Base-by-base conservation (phyloP, 305 asterid species). In the Fraxinus paxiana region DNA sequence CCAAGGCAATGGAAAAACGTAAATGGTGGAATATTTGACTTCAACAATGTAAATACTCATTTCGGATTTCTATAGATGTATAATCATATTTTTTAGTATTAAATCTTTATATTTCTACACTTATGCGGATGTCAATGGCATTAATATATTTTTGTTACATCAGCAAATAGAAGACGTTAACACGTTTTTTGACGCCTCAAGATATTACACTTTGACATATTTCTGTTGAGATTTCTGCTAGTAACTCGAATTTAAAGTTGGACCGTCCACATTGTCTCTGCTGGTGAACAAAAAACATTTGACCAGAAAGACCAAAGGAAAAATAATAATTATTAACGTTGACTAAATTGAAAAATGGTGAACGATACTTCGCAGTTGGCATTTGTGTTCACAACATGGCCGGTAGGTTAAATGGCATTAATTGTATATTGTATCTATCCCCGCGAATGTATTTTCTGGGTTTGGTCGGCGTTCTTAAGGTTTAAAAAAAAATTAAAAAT, bases 11-110 rank as follows among this genome's bases (percentile, higher is more conserved):
- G 97, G 97, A 95, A 81, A 89, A 91, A 63, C 94, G 97, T 26
- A 92, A 90, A 81, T 92, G 96, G 98, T 95, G 98, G 98, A 90
- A 93, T 79, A 31, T 92, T 33, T 94, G 87, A 92, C 43, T 3
- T 28, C 4, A 18, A 56, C 13, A 2, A 56, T 18, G 67, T 54
- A 54, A 17, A 54, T 17, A 17, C 65, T 17, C 65, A 54, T 54
- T 54, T 56, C 67, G 28, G 2, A 18, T 56, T 18, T 56, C 65
- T 54, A 54, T 17, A 6, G 22, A 56, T 56, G 67, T 56, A 56
- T 56, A 6, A 56, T 56, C 67, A 56, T 56, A 56, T 6, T 56
- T 56, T 56, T 18, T 6, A 56, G 28, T 0, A 56, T 54, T n/a
- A n/a, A n/a, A 51, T 51, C 7, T 51, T 51, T 51, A n/a, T 51